phyloP scores from a whole-genome alignment of 2,329 filamentous ascomycete genomes.

The Ceratocystiopsis brevicomis region DNA sequence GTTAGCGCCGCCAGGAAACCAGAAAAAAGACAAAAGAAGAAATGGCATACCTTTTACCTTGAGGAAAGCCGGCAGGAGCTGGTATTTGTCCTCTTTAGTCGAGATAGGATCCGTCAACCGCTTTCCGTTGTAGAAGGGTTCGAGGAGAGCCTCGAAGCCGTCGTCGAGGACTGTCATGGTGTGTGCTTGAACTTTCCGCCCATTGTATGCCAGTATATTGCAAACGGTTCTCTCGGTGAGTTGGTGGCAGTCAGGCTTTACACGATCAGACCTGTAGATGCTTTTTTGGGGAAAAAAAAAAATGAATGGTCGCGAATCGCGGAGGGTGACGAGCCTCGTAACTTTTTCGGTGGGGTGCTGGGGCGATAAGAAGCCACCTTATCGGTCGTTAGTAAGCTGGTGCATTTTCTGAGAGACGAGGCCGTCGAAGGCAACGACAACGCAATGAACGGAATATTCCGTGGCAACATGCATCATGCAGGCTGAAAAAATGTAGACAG shows the following conservation, averaged over 20 bases:
- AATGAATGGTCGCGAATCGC: not conserved
- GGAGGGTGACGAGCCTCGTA: constrained; percentile 5
- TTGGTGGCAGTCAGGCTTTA: no score
- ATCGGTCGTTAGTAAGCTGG: no score
- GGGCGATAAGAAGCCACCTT: no score
- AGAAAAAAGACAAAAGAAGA: constrained; percentile 9
- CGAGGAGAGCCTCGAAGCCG: constrained; percentile 45
- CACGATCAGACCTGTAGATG: no score
- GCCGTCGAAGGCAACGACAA: no score
- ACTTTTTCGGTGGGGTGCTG: constrained; percentile 3
- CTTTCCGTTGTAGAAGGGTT: constrained; percentile 51
- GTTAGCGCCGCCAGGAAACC: not conserved
- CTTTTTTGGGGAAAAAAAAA: not conserved
- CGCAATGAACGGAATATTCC: no score
- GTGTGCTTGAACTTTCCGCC: not conserved
- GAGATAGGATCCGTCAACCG: constrained; percentile 46
- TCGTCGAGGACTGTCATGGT: constrained; percentile 37
- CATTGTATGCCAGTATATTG: not conserved
- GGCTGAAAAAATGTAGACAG: no score
- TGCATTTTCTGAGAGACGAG: no score
- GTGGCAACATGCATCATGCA: no score
- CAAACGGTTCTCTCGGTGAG: no score
- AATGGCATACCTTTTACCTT: constrained; percentile 62
- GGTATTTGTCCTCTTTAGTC: constrained; percentile 76
- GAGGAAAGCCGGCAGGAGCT: constrained; percentile 87